Percentiles rank a stretch among this genome's conserved stretches.
Conservation (phyloP, 371 early-diverging fungal species). For the Lichtheimia ramosa region DNA sequence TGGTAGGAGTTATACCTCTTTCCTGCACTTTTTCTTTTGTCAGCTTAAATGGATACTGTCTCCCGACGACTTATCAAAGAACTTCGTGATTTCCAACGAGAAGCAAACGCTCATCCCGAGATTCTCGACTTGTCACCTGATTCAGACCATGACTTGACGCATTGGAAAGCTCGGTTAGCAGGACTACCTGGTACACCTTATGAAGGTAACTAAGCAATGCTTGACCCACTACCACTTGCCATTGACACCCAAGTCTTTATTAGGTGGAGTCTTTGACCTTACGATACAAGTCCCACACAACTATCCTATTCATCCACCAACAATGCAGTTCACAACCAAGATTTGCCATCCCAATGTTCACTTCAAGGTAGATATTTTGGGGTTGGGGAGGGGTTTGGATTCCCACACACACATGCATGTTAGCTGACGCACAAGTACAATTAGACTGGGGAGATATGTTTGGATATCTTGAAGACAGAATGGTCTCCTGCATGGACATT, state of each 20-base stretch:
- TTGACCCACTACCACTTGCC: neutral
- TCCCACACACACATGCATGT: neutral
- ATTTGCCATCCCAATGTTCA: slow-evolving; percentile 84
- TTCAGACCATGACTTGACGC: slow-evolving; percentile 78
- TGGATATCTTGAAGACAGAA: slow-evolving; percentile 79
- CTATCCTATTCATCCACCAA: slow-evolving; percentile 80
- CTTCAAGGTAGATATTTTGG: slow-evolving; percentile 56
- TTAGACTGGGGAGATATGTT: slow-evolving; percentile 81
- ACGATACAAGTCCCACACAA: slow-evolving; percentile 56
- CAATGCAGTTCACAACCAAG: slow-evolving; percentile 69
- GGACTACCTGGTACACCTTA: slow-evolving; percentile 88
- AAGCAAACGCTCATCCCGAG: slow-evolving; percentile 53
- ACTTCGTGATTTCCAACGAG: slow-evolving; percentile 57
- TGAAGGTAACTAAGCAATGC: slow-evolving; percentile 44
- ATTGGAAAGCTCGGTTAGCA: slow-evolving; percentile 85
- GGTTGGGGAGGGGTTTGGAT: neutral
- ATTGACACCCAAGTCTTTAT: neutral
- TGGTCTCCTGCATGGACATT: slow-evolving; percentile 89
- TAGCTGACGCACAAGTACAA: no score
- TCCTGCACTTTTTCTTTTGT: slow-evolving; percentile 2
- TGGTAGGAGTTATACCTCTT: neutral
- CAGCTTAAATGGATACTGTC: slow-evolving; percentile 42
- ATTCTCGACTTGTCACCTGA: slow-evolving; percentile 61
- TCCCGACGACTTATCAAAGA: slow-evolving; percentile 67
- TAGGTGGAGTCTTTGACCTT: slow-evolving; percentile 63